A percentile compares a stretch with the other conserved stretches of the same genome.
Evolutionary conservation across 495 filamentous ascomycete species (phyloP).

Genomic region (Opeltia flavorubescens): DNA sequence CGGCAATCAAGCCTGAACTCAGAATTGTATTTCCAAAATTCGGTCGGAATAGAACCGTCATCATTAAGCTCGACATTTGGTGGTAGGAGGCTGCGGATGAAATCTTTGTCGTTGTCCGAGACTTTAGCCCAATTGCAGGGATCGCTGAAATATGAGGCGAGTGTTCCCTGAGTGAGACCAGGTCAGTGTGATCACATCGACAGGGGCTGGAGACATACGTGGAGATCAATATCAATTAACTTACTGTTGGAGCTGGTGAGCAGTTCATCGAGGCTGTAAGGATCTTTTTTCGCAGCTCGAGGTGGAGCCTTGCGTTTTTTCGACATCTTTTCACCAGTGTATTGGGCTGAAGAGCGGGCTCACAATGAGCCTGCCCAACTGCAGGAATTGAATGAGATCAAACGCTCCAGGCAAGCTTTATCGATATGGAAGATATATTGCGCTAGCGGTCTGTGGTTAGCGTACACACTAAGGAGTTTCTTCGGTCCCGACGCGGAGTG

Average conservation of each 20-base stretch:
- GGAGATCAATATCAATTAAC: constrained; percentile 38
- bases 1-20: constrained; percentile 34
- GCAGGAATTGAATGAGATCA: too few relatives aligned
- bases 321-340: neutral
- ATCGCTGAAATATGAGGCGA: constrained; percentile 18
- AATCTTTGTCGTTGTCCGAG: constrained; percentile 37
- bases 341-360: neutral
- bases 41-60: constrained; percentile 25
- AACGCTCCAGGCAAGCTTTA: too few relatives aligned
- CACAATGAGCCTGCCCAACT: neutral
- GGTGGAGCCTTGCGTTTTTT: constrained; percentile 8
- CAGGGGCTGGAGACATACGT: constrained; percentile 28
- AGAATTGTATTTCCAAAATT: constrained; percentile 35
- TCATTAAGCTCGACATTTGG: constrained; percentile 27
- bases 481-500: too few relatives aligned
- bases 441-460: too few relatives aligned
- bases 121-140: constrained; percentile 45
- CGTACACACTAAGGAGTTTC: too few relatives aligned
- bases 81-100: constrained; percentile 43
- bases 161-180: constrained; percentile 14
- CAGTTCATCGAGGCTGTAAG: constrained; percentile 35
- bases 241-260: constrained; percentile 41
- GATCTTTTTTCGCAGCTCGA: constrained; percentile 15
- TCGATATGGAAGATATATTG: too few relatives aligned
- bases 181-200: neutral